Conservation (phyloP, 768 basidiomycete genomes). For the Lyophyllum shimeji region DNA sequence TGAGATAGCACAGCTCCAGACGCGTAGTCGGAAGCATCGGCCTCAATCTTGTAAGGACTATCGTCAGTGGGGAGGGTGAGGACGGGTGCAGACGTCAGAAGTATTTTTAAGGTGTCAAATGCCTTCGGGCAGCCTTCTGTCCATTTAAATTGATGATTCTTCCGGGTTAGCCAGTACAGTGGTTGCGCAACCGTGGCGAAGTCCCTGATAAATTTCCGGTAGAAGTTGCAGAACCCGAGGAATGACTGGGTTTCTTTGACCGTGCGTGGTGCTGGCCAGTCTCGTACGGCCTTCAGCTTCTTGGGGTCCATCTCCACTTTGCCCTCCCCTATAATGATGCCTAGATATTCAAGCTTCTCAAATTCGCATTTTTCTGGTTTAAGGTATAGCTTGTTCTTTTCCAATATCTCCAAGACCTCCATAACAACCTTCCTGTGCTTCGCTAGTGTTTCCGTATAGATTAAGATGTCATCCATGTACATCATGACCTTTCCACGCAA, state of each 20-base stretch:
- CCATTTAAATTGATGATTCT: background rate
- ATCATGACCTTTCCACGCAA: background rate
- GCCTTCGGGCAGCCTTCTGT: background rate
- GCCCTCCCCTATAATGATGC: slow-evolving; percentile 2
- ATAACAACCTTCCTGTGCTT: background rate
- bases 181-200: background rate
- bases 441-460: background rate
- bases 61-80: background rate
- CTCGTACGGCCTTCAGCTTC: slow-evolving; percentile 27
- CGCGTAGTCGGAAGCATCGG: slow-evolving; percentile 32
- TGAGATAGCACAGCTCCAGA: slow-evolving; percentile 28
- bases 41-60: slow-evolving; percentile 14
- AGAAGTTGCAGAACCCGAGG: slow-evolving; percentile 6
- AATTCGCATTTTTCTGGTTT: slow-evolving; percentile 6
- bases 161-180: background rate
- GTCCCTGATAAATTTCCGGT: slow-evolving; percentile 1
- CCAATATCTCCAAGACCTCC: background rate
- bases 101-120: background rate
- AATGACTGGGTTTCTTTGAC: slow-evolving; percentile 1
- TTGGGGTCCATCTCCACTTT: slow-evolving; percentile 35
- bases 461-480: slow-evolving; percentile 6
- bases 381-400: slow-evolving; percentile 1
- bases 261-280: slow-evolving; percentile 3
- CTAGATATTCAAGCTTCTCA: background rate
- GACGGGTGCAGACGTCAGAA: background rate